These are phyloP conservation scores for Petasospora fabianii DNA, from an alignment of 1,139 yeast genomes.

Conservation along the genomic window DNA sequence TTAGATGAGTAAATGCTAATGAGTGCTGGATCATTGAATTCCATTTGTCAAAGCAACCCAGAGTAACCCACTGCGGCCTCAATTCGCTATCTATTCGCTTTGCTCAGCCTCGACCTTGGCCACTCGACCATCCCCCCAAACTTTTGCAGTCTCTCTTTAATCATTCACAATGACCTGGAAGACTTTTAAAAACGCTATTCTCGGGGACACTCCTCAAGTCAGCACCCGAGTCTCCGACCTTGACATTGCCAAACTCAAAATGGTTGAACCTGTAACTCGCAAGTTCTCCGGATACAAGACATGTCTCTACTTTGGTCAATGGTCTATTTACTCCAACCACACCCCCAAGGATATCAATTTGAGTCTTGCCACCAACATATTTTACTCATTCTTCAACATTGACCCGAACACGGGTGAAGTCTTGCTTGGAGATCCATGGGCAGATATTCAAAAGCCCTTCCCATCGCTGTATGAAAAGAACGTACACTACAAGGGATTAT, in stretches of 20 bases:
- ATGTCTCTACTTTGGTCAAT: constrained; percentile 49
- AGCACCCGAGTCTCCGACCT: too few relatives aligned
- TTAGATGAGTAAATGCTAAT: too few relatives aligned
- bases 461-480: constrained; percentile 14
- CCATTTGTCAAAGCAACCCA: too few relatives aligned
- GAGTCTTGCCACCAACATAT: constrained; percentile 58
- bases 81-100: too few relatives aligned
- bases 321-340: constrained; percentile 71
- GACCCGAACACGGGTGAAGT: constrained; percentile 57
- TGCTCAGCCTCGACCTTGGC: too few relatives aligned
- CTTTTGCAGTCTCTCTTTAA: not conserved
- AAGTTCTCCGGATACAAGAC: constrained; percentile 14
- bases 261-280: not conserved
- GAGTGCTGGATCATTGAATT: too few relatives aligned
- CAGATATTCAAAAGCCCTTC: constrained; percentile 52
- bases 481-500: constrained; percentile 15
- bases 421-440: constrained; percentile 60
- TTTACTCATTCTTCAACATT: constrained; percentile 72
- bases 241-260: too few relatives aligned
- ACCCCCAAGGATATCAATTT: constrained; percentile 65
- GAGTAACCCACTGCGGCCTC: too few relatives aligned
- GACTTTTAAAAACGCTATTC: not conserved
- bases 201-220: too few relatives aligned
- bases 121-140: not conserved
- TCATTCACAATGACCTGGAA: not conserved